Evolutionary conservation across 2,329 filamentous ascomycete species (phyloP).

Genomic region (Exophiala sp.): DNA sequence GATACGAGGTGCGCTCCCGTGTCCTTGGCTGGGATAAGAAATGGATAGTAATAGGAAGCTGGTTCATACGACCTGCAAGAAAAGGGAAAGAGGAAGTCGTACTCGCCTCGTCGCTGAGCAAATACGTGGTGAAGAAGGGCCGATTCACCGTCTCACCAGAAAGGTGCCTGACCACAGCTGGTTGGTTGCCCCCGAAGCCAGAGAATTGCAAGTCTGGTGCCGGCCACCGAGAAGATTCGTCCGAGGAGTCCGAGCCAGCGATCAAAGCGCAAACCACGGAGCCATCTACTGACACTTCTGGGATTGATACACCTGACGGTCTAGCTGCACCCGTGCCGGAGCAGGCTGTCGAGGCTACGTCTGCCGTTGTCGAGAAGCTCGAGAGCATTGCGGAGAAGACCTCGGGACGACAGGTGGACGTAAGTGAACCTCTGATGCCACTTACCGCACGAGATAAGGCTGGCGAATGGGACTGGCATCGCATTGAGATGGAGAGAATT

Average conservation of each 20-base stretch:
- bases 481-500: slow-evolving; percentile 56
- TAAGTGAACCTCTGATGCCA: slow-evolving; percentile 30
- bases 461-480: slow-evolving; percentile 58
- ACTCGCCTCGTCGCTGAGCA: slow-evolving; percentile 68
- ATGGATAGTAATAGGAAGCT: slow-evolving; percentile 73
- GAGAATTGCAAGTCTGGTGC: slow-evolving; percentile 44
- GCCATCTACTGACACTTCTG: slow-evolving; percentile 3
- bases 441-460: slow-evolving; percentile 33
- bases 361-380: slow-evolving; percentile 20
- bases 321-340: slow-evolving; percentile 13
- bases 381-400: slow-evolving; percentile 26
- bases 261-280: background rate
- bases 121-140: slow-evolving; percentile 80
- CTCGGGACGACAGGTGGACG: slow-evolving; percentile 16
- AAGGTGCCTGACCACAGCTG: slow-evolving; percentile 66
- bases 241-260: slow-evolving; percentile 7
- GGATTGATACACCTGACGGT: slow-evolving; percentile 13
- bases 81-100: slow-evolving; percentile 52
- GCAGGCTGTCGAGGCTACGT: slow-evolving; percentile 9
- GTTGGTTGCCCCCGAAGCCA: slow-evolving; percentile 70
- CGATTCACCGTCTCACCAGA: slow-evolving; percentile 82
- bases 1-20: slow-evolving; percentile 70
- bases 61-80: slow-evolving; percentile 59
- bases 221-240: background rate
- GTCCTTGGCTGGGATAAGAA: slow-evolving; percentile 75